Conservation (phyloP, 805 yeast genomes). For the Komagataella ulmi region DNA sequence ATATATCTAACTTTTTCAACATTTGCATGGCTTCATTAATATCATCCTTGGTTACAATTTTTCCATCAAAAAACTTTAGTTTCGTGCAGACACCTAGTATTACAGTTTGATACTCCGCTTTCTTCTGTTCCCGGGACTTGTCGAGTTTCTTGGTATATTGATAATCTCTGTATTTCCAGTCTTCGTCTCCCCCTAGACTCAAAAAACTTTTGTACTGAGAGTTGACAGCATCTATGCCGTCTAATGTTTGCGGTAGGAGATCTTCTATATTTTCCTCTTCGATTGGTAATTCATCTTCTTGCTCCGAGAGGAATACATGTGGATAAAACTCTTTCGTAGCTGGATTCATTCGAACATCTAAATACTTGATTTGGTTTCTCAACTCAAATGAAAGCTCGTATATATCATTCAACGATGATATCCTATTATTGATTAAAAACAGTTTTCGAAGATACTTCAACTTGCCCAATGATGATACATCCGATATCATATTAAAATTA, state of each 20-base stretch:
- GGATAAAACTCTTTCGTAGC: conserved; percentile 34
- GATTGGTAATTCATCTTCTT: conserved; percentile 7
- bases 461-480: conserved; percentile 18
- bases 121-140: neutral
- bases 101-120: neutral
- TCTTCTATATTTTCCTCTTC: conserved; percentile 6
- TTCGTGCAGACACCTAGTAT: neutral
- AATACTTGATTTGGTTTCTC: conserved; percentile 19
- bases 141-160: conserved; percentile 3
- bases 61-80: neutral
- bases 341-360: conserved; percentile 39
- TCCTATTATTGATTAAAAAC: conserved; percentile 30
- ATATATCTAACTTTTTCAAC: neutral
- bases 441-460: conserved; percentile 24
- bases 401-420: conserved; percentile 20
- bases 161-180: conserved; percentile 27
- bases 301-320: conserved; percentile 36
- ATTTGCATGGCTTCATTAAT: neutral
- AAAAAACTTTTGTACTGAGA: conserved; percentile 29
- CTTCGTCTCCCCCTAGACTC: conserved; percentile 16
- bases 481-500: conserved; percentile 31
- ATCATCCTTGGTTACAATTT: neutral
- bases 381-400: conserved; percentile 18
- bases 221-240: conserved; percentile 38
- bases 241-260: conserved; percentile 29